phyloP scores from a whole-genome alignment of 2,329 filamentous ascomycete genomes.

The Aspergillus bombycis region DNA sequence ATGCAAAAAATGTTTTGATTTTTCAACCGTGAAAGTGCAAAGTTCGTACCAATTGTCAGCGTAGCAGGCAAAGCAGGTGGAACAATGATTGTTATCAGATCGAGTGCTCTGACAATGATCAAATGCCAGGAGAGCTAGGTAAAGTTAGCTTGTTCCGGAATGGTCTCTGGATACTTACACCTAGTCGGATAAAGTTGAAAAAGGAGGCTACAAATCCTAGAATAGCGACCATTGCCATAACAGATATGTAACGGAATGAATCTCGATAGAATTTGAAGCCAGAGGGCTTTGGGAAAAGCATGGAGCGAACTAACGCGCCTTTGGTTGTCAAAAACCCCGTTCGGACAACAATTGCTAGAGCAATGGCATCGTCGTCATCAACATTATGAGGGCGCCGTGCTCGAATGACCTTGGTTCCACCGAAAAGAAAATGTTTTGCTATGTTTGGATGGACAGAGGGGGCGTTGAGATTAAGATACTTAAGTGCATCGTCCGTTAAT shows the following conservation, averaged over 20 bases:
- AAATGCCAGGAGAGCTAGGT: conserved; percentile 75
- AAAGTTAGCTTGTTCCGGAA: conserved; percentile 22
- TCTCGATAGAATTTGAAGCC: conserved; percentile 99
- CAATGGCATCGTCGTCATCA: conserved; percentile 83
- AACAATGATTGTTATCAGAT: conserved; percentile 96
- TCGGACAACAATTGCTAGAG: conserved; percentile 85
- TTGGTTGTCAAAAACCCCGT: conserved; percentile 99
- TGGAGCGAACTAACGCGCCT: conserved; percentile 90
- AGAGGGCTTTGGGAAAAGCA: conserved; percentile 97
- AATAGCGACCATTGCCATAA: conserved; percentile 86
- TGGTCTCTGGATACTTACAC: conserved; percentile 41
- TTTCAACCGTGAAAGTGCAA: conserved; percentile 83
- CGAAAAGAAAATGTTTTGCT: conserved; percentile 88
- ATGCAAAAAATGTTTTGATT: conserved; percentile 95
- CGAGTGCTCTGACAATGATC: conserved; percentile 87
- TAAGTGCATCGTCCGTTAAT: conserved; percentile 77
- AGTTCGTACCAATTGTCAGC: conserved; percentile 93
- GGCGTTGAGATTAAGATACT: conserved; percentile 73
- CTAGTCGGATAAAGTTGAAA: conserved; percentile 86
- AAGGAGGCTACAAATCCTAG: conserved; percentile 90
- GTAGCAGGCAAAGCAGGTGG: conserved; percentile 93
- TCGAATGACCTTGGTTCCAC: conserved; percentile 92
- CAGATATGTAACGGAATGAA: conserved; percentile 95
- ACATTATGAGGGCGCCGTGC: conserved; percentile 86
- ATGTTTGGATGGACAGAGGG: conserved; percentile 81